Conservation (phyloP, 805 yeast genomes). For the Ogataea paradorogensis region DNA sequence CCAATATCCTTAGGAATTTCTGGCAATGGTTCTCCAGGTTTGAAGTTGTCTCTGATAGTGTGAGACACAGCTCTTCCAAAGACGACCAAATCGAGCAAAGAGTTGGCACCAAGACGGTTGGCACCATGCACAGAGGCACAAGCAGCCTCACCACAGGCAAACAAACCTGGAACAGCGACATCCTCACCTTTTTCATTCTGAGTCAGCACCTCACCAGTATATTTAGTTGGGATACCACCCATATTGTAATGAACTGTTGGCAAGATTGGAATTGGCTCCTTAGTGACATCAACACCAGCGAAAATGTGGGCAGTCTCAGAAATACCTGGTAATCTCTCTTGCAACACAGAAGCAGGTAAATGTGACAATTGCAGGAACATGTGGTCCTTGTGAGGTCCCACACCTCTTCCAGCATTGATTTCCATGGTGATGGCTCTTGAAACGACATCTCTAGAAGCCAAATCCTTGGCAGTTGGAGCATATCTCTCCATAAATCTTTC, state of each 20-base stretch:
- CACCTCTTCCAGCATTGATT: conserved; percentile 99
- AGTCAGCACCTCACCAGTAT: conserved; percentile 92
- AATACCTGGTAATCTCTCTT: conserved; percentile 98
- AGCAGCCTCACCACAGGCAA: conserved; percentile 98
- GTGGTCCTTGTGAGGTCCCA: conserved; percentile 94
- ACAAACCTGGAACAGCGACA: conserved; percentile 84
- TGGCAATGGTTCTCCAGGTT: conserved; percentile 86
- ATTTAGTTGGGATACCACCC: conserved; percentile 99
- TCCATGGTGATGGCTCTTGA: conserved; percentile 98
- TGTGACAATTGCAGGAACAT: conserved; percentile 92
- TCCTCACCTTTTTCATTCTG: conserved; percentile 86
- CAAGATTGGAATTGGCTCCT: conserved; percentile 97
- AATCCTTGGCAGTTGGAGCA: conserved; percentile 97
- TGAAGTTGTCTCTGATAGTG: conserved; percentile 78
- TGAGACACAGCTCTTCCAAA: conserved; percentile 98
- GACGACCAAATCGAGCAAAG: conserved; percentile 91
- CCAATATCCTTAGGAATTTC: conserved; percentile 86
- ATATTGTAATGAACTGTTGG: conserved; percentile 99
- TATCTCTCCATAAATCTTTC: conserved; percentile 99
- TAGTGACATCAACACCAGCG: conserved; percentile 99
- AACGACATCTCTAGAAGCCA: conserved; percentile 97
- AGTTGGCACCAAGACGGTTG: conserved; percentile 98
- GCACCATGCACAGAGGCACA: conserved; percentile 99
- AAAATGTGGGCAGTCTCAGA: conserved; percentile 97
- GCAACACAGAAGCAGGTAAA: conserved; percentile 84